Conservation (phyloP, 495 filamentous ascomycete species). For the Xylaria bambusicola region DNA sequence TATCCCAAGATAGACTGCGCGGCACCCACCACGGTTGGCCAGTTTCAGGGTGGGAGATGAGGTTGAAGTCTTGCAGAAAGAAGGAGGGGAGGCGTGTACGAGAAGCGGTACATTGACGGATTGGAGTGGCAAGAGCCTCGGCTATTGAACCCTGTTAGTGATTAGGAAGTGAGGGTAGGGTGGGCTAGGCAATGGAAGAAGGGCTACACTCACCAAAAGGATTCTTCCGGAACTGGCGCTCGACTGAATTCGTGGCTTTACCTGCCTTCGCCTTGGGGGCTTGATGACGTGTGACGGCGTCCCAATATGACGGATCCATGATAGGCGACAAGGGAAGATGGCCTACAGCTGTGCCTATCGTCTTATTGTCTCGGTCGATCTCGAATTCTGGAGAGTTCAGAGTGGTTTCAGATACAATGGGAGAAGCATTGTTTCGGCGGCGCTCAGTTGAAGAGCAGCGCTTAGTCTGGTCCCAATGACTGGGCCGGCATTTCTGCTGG, state of each 20-base stretch:
- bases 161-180: slow-evolving; percentile 1
- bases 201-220: slow-evolving; percentile 56
- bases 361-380: slow-evolving; percentile 36
- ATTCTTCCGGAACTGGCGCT: slow-evolving; percentile 56
- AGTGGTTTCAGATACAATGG: slow-evolving; percentile 6
- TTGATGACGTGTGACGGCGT: slow-evolving; percentile 33
- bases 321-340: slow-evolving; percentile 51
- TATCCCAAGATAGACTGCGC: slow-evolving; percentile 41
- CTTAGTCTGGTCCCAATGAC: neutral
- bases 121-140: slow-evolving; percentile 64
- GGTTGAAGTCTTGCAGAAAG: slow-evolving; percentile 64
- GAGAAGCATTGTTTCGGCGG: slow-evolving; percentile 14
- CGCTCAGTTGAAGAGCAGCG: slow-evolving; percentile 9
- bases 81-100: slow-evolving; percentile 56
- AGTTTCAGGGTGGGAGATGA: slow-evolving; percentile 59
- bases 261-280: slow-evolving; percentile 35
- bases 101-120: slow-evolving; percentile 64
- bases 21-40: slow-evolving; percentile 63
- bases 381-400: slow-evolving; percentile 19
- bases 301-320: slow-evolving; percentile 51
- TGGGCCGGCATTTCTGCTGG: slow-evolving; percentile 5
- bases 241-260: slow-evolving; percentile 42
- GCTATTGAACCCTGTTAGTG: slow-evolving; percentile 40
- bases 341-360: slow-evolving; percentile 41
- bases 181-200: slow-evolving; percentile 18